phyloP scores from a whole-genome alignment of 2,329 filamentous ascomycete genomes.

The Tetracladium maxilliforme region DNA sequence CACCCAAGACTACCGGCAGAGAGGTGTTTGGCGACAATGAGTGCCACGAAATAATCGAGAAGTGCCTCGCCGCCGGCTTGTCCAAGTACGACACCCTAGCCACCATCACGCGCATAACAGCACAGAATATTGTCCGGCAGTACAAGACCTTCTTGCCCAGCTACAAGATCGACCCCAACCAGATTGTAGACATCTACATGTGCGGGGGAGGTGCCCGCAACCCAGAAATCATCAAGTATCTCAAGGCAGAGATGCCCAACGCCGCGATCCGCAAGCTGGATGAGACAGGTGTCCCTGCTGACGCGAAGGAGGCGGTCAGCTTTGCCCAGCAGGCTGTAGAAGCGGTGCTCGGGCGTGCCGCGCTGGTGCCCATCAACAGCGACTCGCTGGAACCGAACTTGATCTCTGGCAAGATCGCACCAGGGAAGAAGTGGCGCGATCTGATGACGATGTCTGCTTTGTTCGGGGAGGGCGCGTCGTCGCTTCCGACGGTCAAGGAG shows the following conservation, averaged over 20 bases:
- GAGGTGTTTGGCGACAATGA: slow-evolving; percentile 15
- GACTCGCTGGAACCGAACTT: slow-evolving; percentile 15
- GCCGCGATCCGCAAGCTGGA: slow-evolving; percentile 13
- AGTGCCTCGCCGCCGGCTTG: slow-evolving; percentile 12
- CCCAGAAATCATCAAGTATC: slow-evolving; percentile 11
- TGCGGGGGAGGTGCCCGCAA: slow-evolving; percentile 14
- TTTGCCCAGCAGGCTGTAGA: slow-evolving; percentile 19
- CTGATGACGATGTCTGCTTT: slow-evolving; percentile 14
- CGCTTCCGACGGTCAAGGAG: too few species aligned
- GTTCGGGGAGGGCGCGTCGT: too few species aligned
- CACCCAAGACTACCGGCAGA: slow-evolving; percentile 15
- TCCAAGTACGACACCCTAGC: slow-evolving; percentile 13
- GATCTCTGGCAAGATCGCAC: slow-evolving; percentile 15
- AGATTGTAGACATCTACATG: slow-evolving; percentile 14
- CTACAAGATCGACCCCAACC: slow-evolving; percentile 11
- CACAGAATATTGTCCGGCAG: slow-evolving; percentile 14
- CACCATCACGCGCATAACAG: slow-evolving; percentile 14
- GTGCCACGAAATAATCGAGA: slow-evolving; percentile 11
- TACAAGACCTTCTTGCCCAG: slow-evolving; percentile 13
- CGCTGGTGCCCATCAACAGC: slow-evolving; percentile 14
- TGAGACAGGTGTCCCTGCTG: slow-evolving; percentile 14
- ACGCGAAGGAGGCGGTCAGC: slow-evolving; percentile 16
- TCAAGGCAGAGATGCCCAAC: slow-evolving; percentile 13
- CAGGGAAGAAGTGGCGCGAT: slow-evolving; percentile 15
- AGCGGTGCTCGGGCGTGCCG: slow-evolving; percentile 14